phyloP scores from a whole-genome alignment of 192 early-diverging fungal genomes.

The Backusella sp. region DNA sequence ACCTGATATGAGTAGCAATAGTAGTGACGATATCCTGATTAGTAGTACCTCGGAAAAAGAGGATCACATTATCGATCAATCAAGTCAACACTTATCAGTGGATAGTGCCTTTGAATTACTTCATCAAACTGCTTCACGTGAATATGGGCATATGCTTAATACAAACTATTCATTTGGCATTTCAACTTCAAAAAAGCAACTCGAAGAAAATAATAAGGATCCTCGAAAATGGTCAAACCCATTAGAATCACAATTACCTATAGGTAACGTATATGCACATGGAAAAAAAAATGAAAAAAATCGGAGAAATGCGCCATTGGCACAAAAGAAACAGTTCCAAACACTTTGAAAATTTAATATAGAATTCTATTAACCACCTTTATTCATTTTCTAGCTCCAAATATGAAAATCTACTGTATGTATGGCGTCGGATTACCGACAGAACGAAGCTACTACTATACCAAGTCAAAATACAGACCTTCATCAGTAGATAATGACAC shows the following conservation, averaged over 20 bases:
- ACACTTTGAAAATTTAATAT: no score
- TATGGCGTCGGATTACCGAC: constrained; percentile 79
- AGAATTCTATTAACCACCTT: no score
- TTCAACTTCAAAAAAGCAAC: constrained; percentile 53
- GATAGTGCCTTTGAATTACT: constrained; percentile 2
- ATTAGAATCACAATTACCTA: constrained; percentile 54
- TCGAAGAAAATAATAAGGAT: constrained; percentile 57
- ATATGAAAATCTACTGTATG: constrained; percentile 77
- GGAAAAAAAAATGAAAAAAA: no score
- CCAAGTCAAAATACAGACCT: constrained; percentile 34
- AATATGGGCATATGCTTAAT: constrained; percentile 51
- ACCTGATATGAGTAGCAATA: neutral
- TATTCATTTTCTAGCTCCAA: constrained; percentile 47
- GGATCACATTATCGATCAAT: neutral
- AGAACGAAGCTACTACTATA: constrained; percentile 82
- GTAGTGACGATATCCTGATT: neutral
- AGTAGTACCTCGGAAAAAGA: neutral
- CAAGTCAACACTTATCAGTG: neutral
- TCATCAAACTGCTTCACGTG: neutral
- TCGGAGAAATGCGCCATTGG: no score
- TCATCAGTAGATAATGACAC: neutral
- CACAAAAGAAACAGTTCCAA: no score
- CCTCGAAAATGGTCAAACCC: constrained; percentile 79
- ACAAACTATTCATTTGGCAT: constrained; percentile 69
- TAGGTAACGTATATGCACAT: neutral